phyloP scores from a whole-genome alignment of 2,329 filamentous ascomycete species.

The Penicillium sp. region DNA sequence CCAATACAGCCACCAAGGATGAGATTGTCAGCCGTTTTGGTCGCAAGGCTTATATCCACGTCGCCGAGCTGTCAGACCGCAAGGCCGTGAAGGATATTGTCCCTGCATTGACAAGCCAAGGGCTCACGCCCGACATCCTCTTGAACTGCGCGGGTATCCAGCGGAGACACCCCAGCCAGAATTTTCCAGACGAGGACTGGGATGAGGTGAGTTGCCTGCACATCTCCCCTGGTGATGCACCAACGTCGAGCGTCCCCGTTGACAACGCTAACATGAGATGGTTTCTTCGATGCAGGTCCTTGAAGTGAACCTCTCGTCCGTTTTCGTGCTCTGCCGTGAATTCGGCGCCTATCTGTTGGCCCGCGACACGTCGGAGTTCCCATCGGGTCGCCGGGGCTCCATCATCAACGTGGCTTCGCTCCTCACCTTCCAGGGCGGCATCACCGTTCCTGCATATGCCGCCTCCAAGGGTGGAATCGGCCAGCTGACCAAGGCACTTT shows the following conservation, averaged over 20 bases:
- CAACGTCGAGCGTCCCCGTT: too few species aligned
- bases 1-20: slow-evolving; percentile 46
- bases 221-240: too few species aligned
- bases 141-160: slow-evolving; percentile 88
- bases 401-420: slow-evolving; percentile 85
- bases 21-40: slow-evolving; percentile 39
- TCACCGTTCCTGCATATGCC: slow-evolving; percentile 63
- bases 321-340: slow-evolving; percentile 58
- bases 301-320: slow-evolving; percentile 79
- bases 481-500: slow-evolving; percentile 51
- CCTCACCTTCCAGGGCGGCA: slow-evolving; percentile 78
- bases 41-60: slow-evolving; percentile 44
- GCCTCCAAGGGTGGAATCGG: slow-evolving; percentile 37
- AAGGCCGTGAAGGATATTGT: slow-evolving; percentile 42
- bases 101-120: slow-evolving; percentile 39
- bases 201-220: slow-evolving; percentile 53
- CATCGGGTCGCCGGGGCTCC: slow-evolving; percentile 30
- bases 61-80: slow-evolving; percentile 45
- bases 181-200: slow-evolving; percentile 76
- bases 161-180: slow-evolving; percentile 68
- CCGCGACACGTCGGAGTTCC: slow-evolving; percentile 29
- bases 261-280: neutral
- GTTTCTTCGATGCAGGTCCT: slow-evolving; percentile 55
- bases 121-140: slow-evolving; percentile 68
- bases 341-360: slow-evolving; percentile 36